These are phyloP conservation scores for Sungouiella blattae DNA, from an alignment of 805 yeast genomes.

Conservation along the genomic window DNA sequence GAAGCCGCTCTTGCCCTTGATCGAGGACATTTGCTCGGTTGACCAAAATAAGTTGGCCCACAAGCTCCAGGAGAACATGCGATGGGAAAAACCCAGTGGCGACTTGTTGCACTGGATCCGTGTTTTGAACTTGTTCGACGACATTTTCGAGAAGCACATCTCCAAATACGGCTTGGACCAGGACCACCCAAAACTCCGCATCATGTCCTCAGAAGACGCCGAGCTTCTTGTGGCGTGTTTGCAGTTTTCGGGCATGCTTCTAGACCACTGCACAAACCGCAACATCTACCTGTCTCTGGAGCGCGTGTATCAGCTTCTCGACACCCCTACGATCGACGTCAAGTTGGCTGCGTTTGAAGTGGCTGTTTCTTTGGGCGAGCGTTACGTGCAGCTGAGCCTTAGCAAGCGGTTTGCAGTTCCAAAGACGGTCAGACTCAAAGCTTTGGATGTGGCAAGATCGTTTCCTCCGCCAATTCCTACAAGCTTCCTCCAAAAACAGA, in stretches of 20 bases:
- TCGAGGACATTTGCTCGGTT: conserved; percentile 38
- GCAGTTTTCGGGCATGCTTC: conserved; percentile 56
- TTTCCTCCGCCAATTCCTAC: conserved; percentile 48
- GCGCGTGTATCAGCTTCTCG: conserved; percentile 54
- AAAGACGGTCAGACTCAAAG: conserved; percentile 39
- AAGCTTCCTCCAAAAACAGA: conserved; percentile 30
- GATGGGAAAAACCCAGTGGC: conserved; percentile 64
- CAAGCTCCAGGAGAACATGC: conserved; percentile 32
- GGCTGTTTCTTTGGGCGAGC: conserved; percentile 56
- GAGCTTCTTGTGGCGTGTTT: conserved; percentile 48
- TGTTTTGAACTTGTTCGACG: conserved; percentile 72
- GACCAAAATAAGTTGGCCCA: conserved; percentile 34
- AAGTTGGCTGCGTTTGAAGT: conserved; percentile 60
- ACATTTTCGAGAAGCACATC: conserved; percentile 52
- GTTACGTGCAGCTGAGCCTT: conserved; percentile 47
- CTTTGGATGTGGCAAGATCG: conserved; percentile 51
- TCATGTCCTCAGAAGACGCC: conserved; percentile 46
- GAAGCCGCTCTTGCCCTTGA: conserved; percentile 26
- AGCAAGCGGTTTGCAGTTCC: conserved; percentile 41
- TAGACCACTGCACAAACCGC: conserved; percentile 68
- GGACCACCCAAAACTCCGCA: conserved; percentile 44
- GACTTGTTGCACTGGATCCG: conserved; percentile 76
- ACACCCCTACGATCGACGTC: conserved; percentile 57
- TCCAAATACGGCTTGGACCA: conserved; percentile 50
- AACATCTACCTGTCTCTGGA: conserved; percentile 66